phyloP scores from a whole-genome alignment of 495 filamentous ascomycete species.

The Neurospora discreta region DNA sequence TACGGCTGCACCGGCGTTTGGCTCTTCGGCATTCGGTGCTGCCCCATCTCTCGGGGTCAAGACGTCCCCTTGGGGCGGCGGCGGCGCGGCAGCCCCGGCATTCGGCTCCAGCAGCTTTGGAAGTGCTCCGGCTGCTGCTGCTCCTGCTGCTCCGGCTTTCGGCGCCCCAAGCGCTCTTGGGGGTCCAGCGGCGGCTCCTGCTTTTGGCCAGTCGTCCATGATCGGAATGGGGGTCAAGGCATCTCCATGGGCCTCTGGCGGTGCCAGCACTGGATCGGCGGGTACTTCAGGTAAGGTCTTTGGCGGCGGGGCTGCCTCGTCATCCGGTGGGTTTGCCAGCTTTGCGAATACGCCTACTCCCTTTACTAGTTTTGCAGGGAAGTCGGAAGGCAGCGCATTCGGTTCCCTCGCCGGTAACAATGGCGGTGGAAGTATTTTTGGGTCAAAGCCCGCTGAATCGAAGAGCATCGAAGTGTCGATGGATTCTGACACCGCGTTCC shows the following conservation, averaged over 20 bases:
- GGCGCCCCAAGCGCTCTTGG: constrained; percentile 36
- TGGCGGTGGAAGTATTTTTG: constrained; percentile 38
- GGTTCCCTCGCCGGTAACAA: constrained; percentile 28
- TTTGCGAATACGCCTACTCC: constrained; percentile 34
- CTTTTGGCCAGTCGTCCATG: constrained; percentile 42
- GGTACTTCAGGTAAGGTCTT: constrained; percentile 19
- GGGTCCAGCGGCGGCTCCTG: constrained; percentile 19
- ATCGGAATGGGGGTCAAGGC: constrained; percentile 17
- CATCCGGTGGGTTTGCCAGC: constrained; percentile 42
- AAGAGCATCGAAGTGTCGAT: constrained; percentile 27
- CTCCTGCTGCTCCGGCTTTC: constrained; percentile 26
- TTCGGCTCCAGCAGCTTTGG: constrained; percentile 30
- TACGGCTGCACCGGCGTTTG: constrained; percentile 19
- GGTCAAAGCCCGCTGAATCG: constrained; percentile 26
- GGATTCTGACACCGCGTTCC: constrained; percentile 32
- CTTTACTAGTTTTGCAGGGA: constrained; percentile 48
- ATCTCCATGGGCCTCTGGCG: constrained; percentile 33
- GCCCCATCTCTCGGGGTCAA: constrained; percentile 27
- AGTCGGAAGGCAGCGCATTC: constrained; percentile 38
- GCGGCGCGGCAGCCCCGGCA: constrained; percentile 20
- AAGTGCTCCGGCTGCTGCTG: constrained; percentile 16
- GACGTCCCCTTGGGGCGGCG: constrained; percentile 31
- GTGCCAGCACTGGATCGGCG: constrained; percentile 10
- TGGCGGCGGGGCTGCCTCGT: constrained; percentile 18
- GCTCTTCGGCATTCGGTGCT: constrained; percentile 28